A percentile compares a stretch with the other conserved stretches of the same genome.
phyloP scores from a whole-genome alignment of 768 basidiomycete species.

The Megacollybia marginata region DNA sequence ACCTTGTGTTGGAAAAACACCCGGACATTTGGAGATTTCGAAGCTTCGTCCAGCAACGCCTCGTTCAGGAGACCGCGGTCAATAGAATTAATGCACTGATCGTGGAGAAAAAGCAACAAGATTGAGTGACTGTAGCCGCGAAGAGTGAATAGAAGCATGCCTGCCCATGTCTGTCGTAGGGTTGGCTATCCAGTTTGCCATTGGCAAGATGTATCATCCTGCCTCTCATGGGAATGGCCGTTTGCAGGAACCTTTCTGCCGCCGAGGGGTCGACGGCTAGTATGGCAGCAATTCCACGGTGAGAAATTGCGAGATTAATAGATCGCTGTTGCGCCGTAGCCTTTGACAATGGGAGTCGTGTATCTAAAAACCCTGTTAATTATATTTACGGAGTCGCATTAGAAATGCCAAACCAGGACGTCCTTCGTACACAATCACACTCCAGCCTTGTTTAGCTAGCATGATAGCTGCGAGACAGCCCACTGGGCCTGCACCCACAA shows the following conservation, averaged over 20 bases:
- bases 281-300: constrained; percentile 86
- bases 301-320: constrained; percentile 94
- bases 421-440: constrained; percentile 71
- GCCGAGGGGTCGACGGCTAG: constrained; percentile 68
- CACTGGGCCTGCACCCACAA: constrained; percentile 90
- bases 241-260: constrained; percentile 63
- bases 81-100: constrained; percentile 89
- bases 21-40: constrained; percentile 53
- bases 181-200: constrained; percentile 73
- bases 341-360: constrained; percentile 66
- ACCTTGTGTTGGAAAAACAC: constrained; percentile 81
- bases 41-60: constrained; percentile 70
- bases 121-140: constrained; percentile 14
- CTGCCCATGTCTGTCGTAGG: constrained; percentile 85
- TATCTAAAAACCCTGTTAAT: constrained; percentile 37
- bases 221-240: constrained; percentile 89
- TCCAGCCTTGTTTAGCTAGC: constrained; percentile 83
- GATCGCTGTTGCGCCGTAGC: constrained; percentile 69
- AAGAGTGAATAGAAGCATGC: constrained; percentile 18
- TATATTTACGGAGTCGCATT: not conserved
- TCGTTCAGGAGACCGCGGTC: constrained; percentile 85
- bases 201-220: constrained; percentile 85
- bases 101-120: constrained; percentile 5
- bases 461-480: constrained; percentile 87
- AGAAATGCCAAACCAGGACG: constrained; percentile 50